A percentile compares a stretch with the other conserved stretches of the same genome.
Evolutionary conservation across 2,329 filamentous ascomycete genomes (phyloP).

Genomic region (Colletotrichum ledebouriae): DNA sequence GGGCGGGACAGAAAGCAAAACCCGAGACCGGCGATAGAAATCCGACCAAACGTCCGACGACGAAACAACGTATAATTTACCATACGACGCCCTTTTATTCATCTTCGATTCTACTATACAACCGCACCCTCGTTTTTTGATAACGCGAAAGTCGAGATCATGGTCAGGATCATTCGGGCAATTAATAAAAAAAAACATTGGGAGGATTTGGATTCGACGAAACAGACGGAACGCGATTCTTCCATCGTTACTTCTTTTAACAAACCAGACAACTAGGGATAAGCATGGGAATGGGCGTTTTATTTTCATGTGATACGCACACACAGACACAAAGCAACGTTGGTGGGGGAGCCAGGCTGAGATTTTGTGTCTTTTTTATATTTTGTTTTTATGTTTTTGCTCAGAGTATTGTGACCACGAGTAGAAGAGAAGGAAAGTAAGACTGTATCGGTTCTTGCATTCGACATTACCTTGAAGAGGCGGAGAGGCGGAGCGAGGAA

Average conservation of each 20-base stretch:
- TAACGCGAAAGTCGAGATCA: constrained; percentile 18
- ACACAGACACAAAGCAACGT: constrained; percentile 18
- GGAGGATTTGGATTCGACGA: background rate
- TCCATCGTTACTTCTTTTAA: constrained; percentile 4
- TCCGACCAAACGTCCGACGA: constrained; percentile 25
- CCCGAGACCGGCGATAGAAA: background rate
- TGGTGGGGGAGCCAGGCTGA: constrained; percentile 15
- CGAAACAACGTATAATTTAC: constrained; percentile 23
- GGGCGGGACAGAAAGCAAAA: background rate
- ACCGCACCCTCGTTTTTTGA: constrained; percentile 3
- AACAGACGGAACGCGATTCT: background rate
- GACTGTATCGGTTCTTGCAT: constrained; percentile 11
- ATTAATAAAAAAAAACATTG: background rate
- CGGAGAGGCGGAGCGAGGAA: background rate
- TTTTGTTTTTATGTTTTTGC: constrained; percentile 3
- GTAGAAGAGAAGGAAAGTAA: constrained; percentile 26
- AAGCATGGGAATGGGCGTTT: constrained; percentile 40
- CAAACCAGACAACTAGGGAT: constrained; percentile 29
- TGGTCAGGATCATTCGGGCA: constrained; percentile 32
- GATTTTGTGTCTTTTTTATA: constrained; percentile 1
- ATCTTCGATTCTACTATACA: constrained; percentile 36
- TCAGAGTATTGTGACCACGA: constrained; percentile 33
- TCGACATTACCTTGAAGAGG: background rate
- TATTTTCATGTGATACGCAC: constrained; percentile 30
- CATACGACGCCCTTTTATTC: constrained; percentile 20